phyloP scores from a whole-genome alignment of 2,329 filamentous ascomycete species.

The Colletotrichum sp. region DNA sequence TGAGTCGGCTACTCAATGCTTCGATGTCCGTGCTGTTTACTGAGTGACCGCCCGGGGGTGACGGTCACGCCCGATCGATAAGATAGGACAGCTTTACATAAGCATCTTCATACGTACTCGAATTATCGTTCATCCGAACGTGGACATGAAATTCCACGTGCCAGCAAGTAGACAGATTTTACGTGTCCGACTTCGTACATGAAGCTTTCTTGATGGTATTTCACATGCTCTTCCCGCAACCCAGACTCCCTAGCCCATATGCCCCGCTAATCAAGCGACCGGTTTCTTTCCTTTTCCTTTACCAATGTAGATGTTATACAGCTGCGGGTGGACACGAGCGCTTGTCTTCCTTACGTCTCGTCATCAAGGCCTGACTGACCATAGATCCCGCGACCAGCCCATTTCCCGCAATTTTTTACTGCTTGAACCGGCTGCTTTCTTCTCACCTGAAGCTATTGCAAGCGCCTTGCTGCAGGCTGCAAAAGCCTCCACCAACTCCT shows the following conservation, averaged over 20 bases:
- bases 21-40: background rate
- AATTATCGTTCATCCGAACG: background rate
- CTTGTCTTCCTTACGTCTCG: background rate
- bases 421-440: constrained; percentile 51
- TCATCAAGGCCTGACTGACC: constrained; percentile 55
- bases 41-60: background rate
- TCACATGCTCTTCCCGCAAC: background rate
- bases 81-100: background rate
- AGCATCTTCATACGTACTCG: background rate
- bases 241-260: background rate
- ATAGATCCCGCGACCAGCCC: constrained; percentile 68
- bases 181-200: background rate
- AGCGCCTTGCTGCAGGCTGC: constrained; percentile 79
- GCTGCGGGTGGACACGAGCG: background rate
- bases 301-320: background rate
- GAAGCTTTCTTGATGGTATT: background rate
- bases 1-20: background rate
- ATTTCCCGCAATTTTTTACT: constrained; percentile 66
- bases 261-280: background rate
- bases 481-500: constrained; percentile 77
- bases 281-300: background rate
- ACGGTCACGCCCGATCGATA: background rate
- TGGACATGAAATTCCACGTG: background rate
- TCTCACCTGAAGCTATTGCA: constrained; percentile 59
- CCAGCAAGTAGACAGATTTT: background rate